Conservation (phyloP, 2,329 filamentous ascomycete species). For the Trichoderma polysporum region DNA sequence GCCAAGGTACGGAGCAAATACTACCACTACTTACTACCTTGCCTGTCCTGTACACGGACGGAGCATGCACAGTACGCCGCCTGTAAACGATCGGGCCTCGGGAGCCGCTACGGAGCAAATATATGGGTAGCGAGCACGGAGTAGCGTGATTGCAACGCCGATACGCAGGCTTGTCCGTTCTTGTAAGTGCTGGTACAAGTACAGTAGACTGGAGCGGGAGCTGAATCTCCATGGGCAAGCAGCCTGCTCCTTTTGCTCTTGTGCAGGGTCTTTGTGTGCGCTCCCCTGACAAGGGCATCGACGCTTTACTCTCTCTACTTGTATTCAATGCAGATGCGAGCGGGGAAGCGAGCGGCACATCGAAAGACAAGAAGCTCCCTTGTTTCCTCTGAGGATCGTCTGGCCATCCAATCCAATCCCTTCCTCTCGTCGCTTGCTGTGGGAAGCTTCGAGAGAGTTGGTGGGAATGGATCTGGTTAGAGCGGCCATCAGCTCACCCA, state of each 20-base stretch:
- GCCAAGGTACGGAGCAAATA: conserved; percentile 12
- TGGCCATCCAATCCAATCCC: background rate
- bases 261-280: conserved; percentile 1
- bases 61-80: background rate
- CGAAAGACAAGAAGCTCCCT: background rate
- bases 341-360: conserved; percentile 19
- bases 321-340: conserved; percentile 16
- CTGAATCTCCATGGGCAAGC: conserved; percentile 7
- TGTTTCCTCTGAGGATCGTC: background rate
- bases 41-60: background rate
- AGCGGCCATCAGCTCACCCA: conserved; percentile 17
- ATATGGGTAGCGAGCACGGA: background rate
- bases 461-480: background rate
- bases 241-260: conserved; percentile 13
- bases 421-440: background rate
- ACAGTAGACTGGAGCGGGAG: conserved; percentile 1
- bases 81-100: background rate
- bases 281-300: conserved; percentile 18
- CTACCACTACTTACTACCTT: background rate
- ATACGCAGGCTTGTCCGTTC: background rate
- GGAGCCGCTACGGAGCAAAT: conserved; percentile 14
- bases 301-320: background rate
- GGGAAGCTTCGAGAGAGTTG: background rate
- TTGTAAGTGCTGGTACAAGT: background rate
- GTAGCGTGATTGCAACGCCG: conserved; percentile 8